Conservation (phyloP, 148 eudicot genomes). For the Cornus suecica region DNA sequence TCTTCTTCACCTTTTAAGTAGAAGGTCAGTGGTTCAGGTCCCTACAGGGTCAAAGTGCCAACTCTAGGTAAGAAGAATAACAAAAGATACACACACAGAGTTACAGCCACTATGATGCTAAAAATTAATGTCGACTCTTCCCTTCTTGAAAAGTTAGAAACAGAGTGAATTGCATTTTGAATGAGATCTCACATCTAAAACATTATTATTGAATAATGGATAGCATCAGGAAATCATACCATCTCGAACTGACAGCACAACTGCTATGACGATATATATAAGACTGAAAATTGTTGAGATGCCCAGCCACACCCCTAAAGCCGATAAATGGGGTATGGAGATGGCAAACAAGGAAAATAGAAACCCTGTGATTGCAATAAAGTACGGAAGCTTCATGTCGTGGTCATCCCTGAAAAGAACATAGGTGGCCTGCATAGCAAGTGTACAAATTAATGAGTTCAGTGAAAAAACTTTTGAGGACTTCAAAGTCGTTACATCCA, state of each 20-base stretch:
- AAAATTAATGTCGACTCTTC: background rate
- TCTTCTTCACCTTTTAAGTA: no score
- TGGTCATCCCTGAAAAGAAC: constrained; percentile 50
- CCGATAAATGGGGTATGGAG: constrained; percentile 81
- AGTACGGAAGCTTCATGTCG: constrained; percentile 76
- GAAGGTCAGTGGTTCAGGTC: no score
- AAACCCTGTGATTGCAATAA: constrained; percentile 68
- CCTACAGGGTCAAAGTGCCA: background rate
- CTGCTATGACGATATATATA: constrained; percentile 61
- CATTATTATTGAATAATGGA: background rate
- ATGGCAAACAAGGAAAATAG: constrained; percentile 81
- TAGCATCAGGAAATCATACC: constrained; percentile 45
- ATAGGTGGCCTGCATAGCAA: constrained; percentile 64
- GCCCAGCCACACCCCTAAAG: constrained; percentile 81
- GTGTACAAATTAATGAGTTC: constrained; percentile 4
- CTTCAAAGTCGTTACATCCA: background rate
- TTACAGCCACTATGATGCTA: background rate
- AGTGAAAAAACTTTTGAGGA: background rate
- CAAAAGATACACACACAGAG: background rate
- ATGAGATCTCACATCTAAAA: background rate
- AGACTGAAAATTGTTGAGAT: constrained; percentile 76
- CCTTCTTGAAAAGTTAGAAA: background rate
- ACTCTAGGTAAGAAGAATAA: background rate
- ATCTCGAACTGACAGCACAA: constrained; percentile 63
- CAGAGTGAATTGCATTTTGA: background rate